Evolutionary conservation across 2,329 filamentous ascomycete genomes (phyloP).

Genomic region (Endoconidiophora polonica): DNA sequence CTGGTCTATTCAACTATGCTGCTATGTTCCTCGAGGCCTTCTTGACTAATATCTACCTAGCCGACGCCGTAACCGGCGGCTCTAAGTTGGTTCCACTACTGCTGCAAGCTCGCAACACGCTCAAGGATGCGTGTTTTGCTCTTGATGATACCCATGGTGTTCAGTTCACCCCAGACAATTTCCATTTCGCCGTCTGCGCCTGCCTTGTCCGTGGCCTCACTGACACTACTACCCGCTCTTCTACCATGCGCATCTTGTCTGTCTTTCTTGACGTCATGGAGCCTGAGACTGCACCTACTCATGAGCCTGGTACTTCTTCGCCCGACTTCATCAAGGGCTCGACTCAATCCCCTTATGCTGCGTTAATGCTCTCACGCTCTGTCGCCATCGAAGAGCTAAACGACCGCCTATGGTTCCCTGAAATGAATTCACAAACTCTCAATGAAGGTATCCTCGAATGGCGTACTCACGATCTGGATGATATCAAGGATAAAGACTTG

Average conservation of each 20-base stretch:
- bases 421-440: conserved; percentile 29
- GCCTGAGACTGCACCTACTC: conserved; percentile 14
- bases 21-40: conserved; percentile 49
- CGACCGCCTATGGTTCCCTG: conserved; percentile 44
- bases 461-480: conserved; percentile 26
- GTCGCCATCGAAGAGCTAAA: conserved; percentile 41
- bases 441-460: conserved; percentile 26
- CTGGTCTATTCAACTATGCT: conserved; percentile 46
- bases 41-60: conserved; percentile 44
- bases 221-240: conserved; percentile 41
- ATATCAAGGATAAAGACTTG: conserved; percentile 42
- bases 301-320: conserved; percentile 18
- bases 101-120: conserved; percentile 40
- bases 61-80: conserved; percentile 37
- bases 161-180: conserved; percentile 45
- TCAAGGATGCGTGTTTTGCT: conserved; percentile 44
- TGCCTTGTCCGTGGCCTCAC: conserved; percentile 47
- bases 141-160: conserved; percentile 51
- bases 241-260: conserved; percentile 42
- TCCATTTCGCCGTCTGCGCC: conserved; percentile 50
- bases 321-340: conserved; percentile 12
- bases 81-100: conserved; percentile 42
- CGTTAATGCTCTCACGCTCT: conserved; percentile 40
- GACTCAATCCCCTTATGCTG: conserved; percentile 38
- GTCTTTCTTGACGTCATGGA: conserved; percentile 36